phyloP scores from a whole-genome alignment of 2,329 filamentous ascomycete species.

The Bipolaris bicolor region DNA sequence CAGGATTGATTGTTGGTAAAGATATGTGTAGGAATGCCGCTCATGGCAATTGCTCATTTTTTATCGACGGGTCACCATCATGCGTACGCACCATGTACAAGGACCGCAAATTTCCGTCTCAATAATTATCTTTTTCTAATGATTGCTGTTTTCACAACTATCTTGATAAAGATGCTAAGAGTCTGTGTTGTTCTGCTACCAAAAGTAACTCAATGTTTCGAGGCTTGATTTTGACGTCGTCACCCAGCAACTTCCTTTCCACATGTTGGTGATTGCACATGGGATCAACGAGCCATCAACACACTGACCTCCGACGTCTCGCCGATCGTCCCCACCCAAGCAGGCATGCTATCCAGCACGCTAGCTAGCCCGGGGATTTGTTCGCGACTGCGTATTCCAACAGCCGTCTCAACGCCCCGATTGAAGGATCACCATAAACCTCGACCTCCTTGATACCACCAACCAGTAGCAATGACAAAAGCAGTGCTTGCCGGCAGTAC shows the following conservation, averaged over 20 bases:
- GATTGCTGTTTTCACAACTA: too few relatives aligned
- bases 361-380: neutral
- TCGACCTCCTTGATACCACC: neutral
- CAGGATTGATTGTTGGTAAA: too few relatives aligned
- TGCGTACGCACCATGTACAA: too few relatives aligned
- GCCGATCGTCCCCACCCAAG: neutral
- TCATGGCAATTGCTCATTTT: too few relatives aligned
- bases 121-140: too few relatives aligned
- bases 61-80: too few relatives aligned
- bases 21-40: too few relatives aligned
- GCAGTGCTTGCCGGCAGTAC: conserved; percentile 68
- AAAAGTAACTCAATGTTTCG: neutral
- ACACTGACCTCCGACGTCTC: neutral
- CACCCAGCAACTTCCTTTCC: neutral
- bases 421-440: too few relatives aligned
- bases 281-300: neutral
- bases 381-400: neutral
- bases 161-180: too few relatives aligned
- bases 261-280: neutral
- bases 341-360: too few relatives aligned
- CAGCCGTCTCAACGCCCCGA: neutral
- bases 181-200: too few relatives aligned
- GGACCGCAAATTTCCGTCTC: too few relatives aligned
- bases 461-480: conserved; percentile 50
- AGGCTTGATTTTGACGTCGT: neutral